Evolutionary conservation across 371 early-diverging fungal species (phyloP).

Genomic region (Syncephalastrum monosporum): DNA sequence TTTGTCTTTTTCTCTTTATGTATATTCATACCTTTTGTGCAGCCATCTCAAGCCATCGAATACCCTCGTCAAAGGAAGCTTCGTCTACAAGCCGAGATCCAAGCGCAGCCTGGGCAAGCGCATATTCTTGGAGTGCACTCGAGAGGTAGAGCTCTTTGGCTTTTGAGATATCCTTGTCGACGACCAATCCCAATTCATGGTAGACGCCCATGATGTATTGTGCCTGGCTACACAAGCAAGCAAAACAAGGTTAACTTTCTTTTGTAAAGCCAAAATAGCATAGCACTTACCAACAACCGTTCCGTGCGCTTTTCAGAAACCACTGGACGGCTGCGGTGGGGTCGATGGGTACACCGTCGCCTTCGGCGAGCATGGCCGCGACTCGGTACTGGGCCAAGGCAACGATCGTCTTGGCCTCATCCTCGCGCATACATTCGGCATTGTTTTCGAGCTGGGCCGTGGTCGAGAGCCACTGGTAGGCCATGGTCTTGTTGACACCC

Average conservation of each 20-base stretch:
- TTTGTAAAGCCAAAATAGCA: slow-evolving; percentile 1
- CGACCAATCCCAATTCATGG: slow-evolving; percentile 19
- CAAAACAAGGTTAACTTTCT: slow-evolving; percentile 5
- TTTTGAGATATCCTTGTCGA: slow-evolving; percentile 16
- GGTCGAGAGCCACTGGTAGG: slow-evolving; percentile 62
- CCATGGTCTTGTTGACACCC: slow-evolving; percentile 47
- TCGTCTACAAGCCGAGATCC: slow-evolving; percentile 30
- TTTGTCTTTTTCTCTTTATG: neutral
- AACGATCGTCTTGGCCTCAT: slow-evolving; percentile 47
- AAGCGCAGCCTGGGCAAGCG: slow-evolving; percentile 40
- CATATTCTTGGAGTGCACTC: slow-evolving; percentile 44
- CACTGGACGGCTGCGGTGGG: slow-evolving; percentile 17
- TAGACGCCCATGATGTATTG: slow-evolving; percentile 25
- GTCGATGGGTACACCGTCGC: slow-evolving; percentile 15
- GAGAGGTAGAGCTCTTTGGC: slow-evolving; percentile 27
- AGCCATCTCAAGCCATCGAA: slow-evolving; percentile 40
- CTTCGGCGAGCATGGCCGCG: slow-evolving; percentile 19
- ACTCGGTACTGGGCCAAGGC: slow-evolving; percentile 27
- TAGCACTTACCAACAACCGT: slow-evolving; percentile 25
- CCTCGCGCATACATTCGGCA: slow-evolving; percentile 34
- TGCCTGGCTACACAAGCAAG: slow-evolving; percentile 22
- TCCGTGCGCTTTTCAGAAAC: slow-evolving; percentile 28
- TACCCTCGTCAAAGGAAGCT: slow-evolving; percentile 24
- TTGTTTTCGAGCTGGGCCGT: slow-evolving; percentile 66
- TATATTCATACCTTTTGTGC: slow-evolving; percentile 26